Conservation (phyloP, 441 rosid genomes). For the Pelargonium citronellum region DNA sequence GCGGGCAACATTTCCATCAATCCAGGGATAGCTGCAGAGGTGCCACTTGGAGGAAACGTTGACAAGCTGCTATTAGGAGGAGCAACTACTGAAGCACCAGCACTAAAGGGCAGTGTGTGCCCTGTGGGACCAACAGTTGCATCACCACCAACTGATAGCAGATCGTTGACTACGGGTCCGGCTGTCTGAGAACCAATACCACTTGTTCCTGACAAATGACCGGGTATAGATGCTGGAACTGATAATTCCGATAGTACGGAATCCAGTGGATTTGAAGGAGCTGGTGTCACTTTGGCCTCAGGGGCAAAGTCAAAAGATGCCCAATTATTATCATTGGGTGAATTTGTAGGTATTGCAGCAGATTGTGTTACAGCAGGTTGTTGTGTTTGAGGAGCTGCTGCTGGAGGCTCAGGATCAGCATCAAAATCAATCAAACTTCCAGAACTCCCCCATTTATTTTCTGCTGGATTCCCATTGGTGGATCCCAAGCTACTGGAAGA, state of each 20-base stretch:
- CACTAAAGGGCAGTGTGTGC: slow-evolving; percentile 23
- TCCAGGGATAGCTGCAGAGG: slow-evolving; percentile 32
- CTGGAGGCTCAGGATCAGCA: slow-evolving; percentile 73
- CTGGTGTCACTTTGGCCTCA: slow-evolving; percentile 44
- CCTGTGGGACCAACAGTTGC: slow-evolving; percentile 27
- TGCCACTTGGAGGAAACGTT: slow-evolving; percentile 28
- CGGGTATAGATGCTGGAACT: slow-evolving; percentile 45
- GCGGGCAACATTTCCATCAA: slow-evolving; percentile 26
- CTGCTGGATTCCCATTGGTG: slow-evolving; percentile 47
- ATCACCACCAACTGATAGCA: slow-evolving; percentile 23
- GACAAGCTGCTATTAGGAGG: slow-evolving; percentile 29
- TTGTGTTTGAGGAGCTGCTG: slow-evolving; percentile 39
- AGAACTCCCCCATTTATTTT: slow-evolving; percentile 55
- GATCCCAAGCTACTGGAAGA: slow-evolving; percentile 67
- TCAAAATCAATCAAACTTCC: slow-evolving; percentile 90
- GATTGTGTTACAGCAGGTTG: slow-evolving; percentile 34
- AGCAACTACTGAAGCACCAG: slow-evolving; percentile 26
- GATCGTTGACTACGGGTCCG: slow-evolving; percentile 26
- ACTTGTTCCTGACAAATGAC: slow-evolving; percentile 39
- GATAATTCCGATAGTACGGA: slow-evolving; percentile 77
- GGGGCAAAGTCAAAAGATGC: slow-evolving; percentile 78
- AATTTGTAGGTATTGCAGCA: slow-evolving; percentile 36
- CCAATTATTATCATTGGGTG: slow-evolving; percentile 61
- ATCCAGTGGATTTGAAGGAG: slow-evolving; percentile 56
- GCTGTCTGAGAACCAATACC: slow-evolving; percentile 29